phyloP scores from a whole-genome alignment of 2,329 filamentous ascomycete species.

The Phaeophleospora eucalypticola region DNA sequence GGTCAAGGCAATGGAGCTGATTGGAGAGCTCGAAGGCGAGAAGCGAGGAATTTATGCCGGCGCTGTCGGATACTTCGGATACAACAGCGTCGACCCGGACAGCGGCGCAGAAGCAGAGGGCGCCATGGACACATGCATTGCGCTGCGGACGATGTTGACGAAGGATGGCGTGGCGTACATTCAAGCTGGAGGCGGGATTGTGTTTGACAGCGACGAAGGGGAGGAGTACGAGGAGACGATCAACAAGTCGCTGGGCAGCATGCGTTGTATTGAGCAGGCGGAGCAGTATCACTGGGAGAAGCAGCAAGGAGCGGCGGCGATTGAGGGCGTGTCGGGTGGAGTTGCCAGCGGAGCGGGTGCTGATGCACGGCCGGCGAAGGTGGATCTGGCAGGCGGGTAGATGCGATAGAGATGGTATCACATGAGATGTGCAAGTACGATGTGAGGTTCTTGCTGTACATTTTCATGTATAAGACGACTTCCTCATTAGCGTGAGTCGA shows the following conservation, averaged over 20 bases:
- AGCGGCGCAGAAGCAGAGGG: conserved; percentile 64
- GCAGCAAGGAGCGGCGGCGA: conserved; percentile 28
- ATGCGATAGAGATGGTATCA: conserved; percentile 1
- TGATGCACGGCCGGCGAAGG: conserved; percentile 3
- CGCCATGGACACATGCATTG: conserved; percentile 84
- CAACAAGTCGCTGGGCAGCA: conserved; percentile 90
- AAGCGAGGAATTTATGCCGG: conserved; percentile 95
- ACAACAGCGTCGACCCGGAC: conserved; percentile 56
- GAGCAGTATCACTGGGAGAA: conserved; percentile 63
- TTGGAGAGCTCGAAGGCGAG: conserved; percentile 88
- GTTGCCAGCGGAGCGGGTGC: background rate
- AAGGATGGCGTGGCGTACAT: conserved; percentile 90
- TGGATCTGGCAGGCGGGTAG: conserved; percentile 13
- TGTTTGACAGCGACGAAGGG: conserved; percentile 85
- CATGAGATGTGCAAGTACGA: background rate
- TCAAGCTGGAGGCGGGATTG: conserved; percentile 83
- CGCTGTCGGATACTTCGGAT: conserved; percentile 95
- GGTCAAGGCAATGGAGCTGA: conserved; percentile 94
- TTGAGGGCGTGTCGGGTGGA: background rate
- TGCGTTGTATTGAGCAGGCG: conserved; percentile 79
- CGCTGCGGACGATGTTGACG: conserved; percentile 85
- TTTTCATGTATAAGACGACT: no score
- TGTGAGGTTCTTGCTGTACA: no score
- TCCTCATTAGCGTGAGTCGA: no score
- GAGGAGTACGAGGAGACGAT: conserved; percentile 96